Conservation (phyloP, 257 asterid genomes). For the Solanum infundibuliforme region DNA sequence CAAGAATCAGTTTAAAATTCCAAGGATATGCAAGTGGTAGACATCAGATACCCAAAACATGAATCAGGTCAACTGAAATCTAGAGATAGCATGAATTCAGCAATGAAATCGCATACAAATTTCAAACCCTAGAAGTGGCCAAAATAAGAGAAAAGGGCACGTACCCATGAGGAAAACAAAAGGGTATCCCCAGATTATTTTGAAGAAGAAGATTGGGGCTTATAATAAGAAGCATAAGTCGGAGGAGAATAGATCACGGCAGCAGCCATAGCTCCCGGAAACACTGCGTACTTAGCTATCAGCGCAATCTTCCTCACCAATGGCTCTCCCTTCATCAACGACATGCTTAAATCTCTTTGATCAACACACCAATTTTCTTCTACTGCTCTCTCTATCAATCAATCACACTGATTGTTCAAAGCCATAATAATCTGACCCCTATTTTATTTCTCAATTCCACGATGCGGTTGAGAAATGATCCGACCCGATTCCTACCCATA, state of each 20-base stretch:
- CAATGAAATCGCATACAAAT: background rate
- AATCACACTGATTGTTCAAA: background rate
- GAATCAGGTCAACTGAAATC: background rate
- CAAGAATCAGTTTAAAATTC: background rate
- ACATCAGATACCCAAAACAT: background rate
- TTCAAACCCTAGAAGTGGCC: background rate
- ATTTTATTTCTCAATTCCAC: background rate
- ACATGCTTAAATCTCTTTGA: background rate
- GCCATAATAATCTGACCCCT: background rate
- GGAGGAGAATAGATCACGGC: constrained; percentile 25
- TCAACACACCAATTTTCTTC: background rate
- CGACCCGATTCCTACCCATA: background rate
- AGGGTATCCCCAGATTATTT: background rate
- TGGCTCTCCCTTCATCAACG: constrained; percentile 19
- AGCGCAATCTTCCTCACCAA: constrained; percentile 18
- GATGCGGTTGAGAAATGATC: background rate
- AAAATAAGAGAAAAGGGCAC: background rate
- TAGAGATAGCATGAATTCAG: background rate
- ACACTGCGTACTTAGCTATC: constrained; percentile 14
- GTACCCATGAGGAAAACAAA: background rate
- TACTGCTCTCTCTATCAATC: background rate
- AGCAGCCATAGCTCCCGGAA: constrained; percentile 21
- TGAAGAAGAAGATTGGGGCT: background rate
- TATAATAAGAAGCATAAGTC: background rate
- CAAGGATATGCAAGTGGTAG: background rate